Evolutionary conservation across 176 grass and related monocot species (phyloP).

Genomic region (Stipa capillata): DNA sequence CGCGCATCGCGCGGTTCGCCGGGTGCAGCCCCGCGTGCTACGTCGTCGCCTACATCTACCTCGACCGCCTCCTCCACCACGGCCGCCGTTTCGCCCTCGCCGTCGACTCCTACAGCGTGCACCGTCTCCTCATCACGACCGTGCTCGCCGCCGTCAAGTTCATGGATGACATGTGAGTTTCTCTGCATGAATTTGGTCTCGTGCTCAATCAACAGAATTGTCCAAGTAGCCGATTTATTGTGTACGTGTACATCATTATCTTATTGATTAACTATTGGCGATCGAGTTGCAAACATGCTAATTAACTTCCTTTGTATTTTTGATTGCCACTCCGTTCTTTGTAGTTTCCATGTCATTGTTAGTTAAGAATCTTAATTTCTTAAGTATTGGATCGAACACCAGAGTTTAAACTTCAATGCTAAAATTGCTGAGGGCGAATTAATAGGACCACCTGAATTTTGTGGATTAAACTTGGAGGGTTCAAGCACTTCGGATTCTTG

Average conservation of each 20-base stretch:
- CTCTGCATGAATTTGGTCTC: background rate
- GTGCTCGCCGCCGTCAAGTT: slow-evolving; percentile 69
- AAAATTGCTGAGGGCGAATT: background rate
- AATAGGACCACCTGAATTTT: background rate
- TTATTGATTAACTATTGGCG: background rate
- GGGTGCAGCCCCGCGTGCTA: slow-evolving; percentile 67
- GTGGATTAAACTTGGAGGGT: background rate
- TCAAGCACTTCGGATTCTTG: slow-evolving; percentile 22
- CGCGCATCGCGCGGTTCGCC: slow-evolving; percentile 52
- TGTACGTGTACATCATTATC: background rate
- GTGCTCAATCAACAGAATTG: background rate
- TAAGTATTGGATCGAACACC: background rate
- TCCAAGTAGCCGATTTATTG: background rate
- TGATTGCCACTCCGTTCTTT: background rate
- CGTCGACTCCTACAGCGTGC: slow-evolving; percentile 68
- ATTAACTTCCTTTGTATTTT: background rate
- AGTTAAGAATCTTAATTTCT: background rate
- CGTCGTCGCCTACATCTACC: slow-evolving; percentile 72
- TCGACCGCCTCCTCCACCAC: slow-evolving; percentile 53
- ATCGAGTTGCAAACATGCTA: background rate
- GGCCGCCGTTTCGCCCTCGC: slow-evolving; percentile 24
- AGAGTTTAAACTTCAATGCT: background rate
- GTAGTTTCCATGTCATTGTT: background rate
- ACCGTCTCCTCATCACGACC: slow-evolving; percentile 57
- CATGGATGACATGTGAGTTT: slow-evolving; percentile 67